Conservation (phyloP, 768 basidiomycete genomes). For the Leccinum olivaceopallidum region DNA sequence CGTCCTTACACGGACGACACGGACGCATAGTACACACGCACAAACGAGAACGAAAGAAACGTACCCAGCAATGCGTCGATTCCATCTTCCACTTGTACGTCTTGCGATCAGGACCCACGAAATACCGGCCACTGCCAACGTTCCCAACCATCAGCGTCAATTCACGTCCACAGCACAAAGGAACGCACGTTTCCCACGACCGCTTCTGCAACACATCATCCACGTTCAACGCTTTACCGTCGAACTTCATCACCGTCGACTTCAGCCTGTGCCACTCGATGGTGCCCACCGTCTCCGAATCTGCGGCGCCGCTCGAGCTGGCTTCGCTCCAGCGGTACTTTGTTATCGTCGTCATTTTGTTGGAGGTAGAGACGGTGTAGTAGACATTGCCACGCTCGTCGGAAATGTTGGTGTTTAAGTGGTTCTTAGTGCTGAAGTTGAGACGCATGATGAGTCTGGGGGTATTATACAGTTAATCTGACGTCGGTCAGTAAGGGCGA, state of each 20-base stretch:
- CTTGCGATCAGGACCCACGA: slow-evolving; percentile 31
- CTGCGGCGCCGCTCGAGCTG: slow-evolving; percentile 4
- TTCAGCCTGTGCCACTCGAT: slow-evolving; percentile 26
- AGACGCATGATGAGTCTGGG: slow-evolving; percentile 20
- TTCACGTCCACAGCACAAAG: neutral
- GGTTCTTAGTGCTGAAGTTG: slow-evolving; percentile 19
- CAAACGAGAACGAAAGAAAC: neutral
- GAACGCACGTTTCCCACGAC: slow-evolving; percentile 20
- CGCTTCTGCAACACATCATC: slow-evolving; percentile 16
- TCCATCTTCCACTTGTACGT: slow-evolving; percentile 36
- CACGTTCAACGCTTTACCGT: slow-evolving; percentile 14
- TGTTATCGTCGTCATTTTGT: slow-evolving; percentile 28
- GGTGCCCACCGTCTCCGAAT: slow-evolving; percentile 22
- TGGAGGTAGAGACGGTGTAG: slow-evolving; percentile 23
- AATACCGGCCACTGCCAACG: slow-evolving; percentile 31
- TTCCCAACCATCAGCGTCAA: neutral
- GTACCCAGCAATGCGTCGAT: slow-evolving; percentile 27
- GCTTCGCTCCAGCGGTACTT: slow-evolving; percentile 23
- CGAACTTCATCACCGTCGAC: slow-evolving; percentile 13
- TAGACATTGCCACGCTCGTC: slow-evolving; percentile 20
- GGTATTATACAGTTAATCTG: neutral
- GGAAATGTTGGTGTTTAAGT: slow-evolving; percentile 23
- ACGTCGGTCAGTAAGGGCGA: neutral
- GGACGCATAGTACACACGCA: neutral
- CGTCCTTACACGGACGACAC: too few species aligned